These are phyloP conservation scores for Penicillium sp. DNA, from an alignment of 2,329 filamentous ascomycete genomes.

Conservation along the genomic window DNA sequence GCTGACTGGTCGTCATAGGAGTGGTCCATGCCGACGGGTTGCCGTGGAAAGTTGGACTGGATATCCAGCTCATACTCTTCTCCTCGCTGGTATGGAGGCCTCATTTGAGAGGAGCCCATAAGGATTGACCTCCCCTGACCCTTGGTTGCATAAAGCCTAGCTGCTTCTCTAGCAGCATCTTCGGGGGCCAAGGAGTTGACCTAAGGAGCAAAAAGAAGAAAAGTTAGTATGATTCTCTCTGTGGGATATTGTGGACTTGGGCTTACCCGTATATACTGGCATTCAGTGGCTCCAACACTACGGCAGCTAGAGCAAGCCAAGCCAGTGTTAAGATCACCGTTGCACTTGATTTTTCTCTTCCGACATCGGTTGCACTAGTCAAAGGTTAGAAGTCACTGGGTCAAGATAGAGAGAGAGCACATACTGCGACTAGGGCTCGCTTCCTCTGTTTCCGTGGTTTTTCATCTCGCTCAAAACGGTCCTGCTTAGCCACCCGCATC, in stretches of 20 bases:
- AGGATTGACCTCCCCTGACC: constrained; percentile 11
- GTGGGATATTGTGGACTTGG: neutral
- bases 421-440: constrained; percentile 55
- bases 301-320: constrained; percentile 79
- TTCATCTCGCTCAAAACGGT: constrained; percentile 32
- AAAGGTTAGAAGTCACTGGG: constrained; percentile 4
- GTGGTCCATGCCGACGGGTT: constrained; percentile 21
- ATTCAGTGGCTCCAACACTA: constrained; percentile 62
- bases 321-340: constrained; percentile 75
- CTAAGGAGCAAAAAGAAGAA: constrained; percentile 8
- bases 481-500: constrained; percentile 27
- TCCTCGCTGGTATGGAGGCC: constrained; percentile 21
- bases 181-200: constrained; percentile 36
- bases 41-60: constrained; percentile 24
- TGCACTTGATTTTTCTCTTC: constrained; percentile 92
- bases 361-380: constrained; percentile 80
- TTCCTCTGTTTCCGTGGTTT: constrained; percentile 44
- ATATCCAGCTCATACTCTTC: constrained; percentile 28
- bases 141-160: constrained; percentile 7
- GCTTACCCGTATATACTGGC: constrained; percentile 74
- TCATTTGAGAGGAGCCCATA: constrained; percentile 16
- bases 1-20: constrained; percentile 34
- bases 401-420: constrained; percentile 5
- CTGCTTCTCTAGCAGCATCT: constrained; percentile 5
- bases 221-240: neutral